Evolutionary conservation across 2,329 filamentous ascomycete species (phyloP), one percentile per base, ranked within the genome.

Genomic region (Helotiales sp.): DNA sequence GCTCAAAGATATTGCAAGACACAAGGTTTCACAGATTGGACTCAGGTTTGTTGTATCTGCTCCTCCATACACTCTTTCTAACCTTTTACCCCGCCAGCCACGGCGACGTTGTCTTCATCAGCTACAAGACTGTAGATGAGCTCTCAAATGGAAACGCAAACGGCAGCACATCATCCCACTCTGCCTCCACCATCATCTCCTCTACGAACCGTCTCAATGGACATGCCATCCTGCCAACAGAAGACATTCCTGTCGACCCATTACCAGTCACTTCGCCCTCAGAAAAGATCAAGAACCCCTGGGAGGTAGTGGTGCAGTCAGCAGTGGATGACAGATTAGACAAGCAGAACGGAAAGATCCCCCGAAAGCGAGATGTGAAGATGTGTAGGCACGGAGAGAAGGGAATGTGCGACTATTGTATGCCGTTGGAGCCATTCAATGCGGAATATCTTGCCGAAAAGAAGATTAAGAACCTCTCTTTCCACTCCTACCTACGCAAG

Each of bases 371-470:
- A 66, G 93, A 97, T 78, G 78, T 81, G 66, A 92, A 92, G 77
- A 96, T 99, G 93, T 99, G 96, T 82, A 90, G 93, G 69, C 96
- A 99, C 78, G 95, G 95, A 1, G 90, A 91, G 61, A 98, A 97
- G 81, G 96, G 96, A 78, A 99, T 99, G 96, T 99, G 96, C 80
- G 96, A 99, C 81, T 96, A 97, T 81, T 99, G 96, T 82, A 97
- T 97, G 88, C 96, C 96, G 0, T 82, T 98, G 60, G 96, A 99
- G 76, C 96, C 96, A 0, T 99, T 97, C 80, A 90, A 96, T 76
- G 80, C 91, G n/a, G 89, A 89, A 64, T 97, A 97, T 75, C 86
- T 99, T 20, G 87, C 88, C 32, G 95, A 99, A 74, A 96, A 95
- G 84, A 97, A 97, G 85, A 97, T 99, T 85, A 99, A 99, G 80